Base-by-base conservation (phyloP, 768 basidiomycete genomes). In the Dacryopinax spathularia region DNA sequence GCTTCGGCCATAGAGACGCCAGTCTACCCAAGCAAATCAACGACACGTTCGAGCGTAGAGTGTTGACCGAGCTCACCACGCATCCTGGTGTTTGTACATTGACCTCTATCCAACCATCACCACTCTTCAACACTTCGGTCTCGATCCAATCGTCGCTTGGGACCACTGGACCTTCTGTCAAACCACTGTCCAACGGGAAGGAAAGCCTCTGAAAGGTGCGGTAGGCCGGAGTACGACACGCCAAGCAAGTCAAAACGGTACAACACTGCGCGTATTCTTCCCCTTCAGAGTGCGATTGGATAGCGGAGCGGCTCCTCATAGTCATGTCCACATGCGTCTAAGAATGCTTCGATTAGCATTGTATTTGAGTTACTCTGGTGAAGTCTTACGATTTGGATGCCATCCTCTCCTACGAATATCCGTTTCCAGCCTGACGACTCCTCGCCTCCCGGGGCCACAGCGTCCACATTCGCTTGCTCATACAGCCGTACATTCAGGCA, bases 91-190 rank as follows among this genome's bases (percentile, higher is more conserved):
- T 27, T 12, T 62, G 76, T 62, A 78, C 79, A 69, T 84, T 78
- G 20, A 89, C 80, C 68, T 89, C 84, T 65, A 91, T 79, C 87
- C 86, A 89, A 12, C 88, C 89, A 62, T 71, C 82, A 34, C 77
- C 73, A 67, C 84, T 86, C 73, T 82, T 82, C 73, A 90, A 76
- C 60, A 83, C 75, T 69, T 88, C 86, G 60, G 81, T 79, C 74
- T 90, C 88, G 5, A 83, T 83, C 86, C 87, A 89, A 44, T 88
- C 86, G 61, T 85, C 83, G 0, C 82, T 82, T 16, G 88, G 87
- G 60, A 88, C 74, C 16, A 89, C 73, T 2, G 84, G 81, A 7
- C 85, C 84, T 62, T 85, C 85, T 60, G 80, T 80, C 15, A 78
- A 77, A 27, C 48, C 48, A 29, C 65, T 86, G 84, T 6, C 82